Conservation (phyloP, 208 protist species). For the Wallacemonas rigidus region DNA sequence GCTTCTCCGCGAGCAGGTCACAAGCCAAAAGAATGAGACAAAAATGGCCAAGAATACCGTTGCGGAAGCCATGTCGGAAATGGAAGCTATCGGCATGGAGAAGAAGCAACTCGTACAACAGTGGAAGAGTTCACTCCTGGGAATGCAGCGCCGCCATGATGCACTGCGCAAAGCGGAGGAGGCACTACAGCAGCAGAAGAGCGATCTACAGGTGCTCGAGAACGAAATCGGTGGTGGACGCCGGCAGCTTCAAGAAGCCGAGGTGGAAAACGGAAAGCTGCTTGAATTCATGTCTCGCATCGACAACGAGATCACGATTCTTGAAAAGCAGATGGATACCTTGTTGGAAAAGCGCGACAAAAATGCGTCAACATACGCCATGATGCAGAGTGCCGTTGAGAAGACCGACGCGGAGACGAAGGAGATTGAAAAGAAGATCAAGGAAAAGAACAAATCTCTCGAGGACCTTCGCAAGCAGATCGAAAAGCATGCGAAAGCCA, state of each 20-base stretch:
- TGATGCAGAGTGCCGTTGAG: conserved; percentile 84
- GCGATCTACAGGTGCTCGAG: conserved; percentile 88
- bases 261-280: conserved; percentile 91
- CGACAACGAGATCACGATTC: conserved; percentile 87
- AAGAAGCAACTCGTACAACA: conserved; percentile 96
- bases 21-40: conserved; percentile 90
- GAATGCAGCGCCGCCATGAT: conserved; percentile 94
- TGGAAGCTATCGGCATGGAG: conserved; percentile 94
- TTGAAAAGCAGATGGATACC: conserved; percentile 91
- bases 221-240: conserved; percentile 93
- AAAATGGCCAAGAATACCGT: conserved; percentile 86
- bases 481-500: conserved; percentile 78
- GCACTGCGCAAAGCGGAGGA: conserved; percentile 93
- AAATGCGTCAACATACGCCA: conserved; percentile 65
- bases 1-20: conserved; percentile 85
- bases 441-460: conserved; percentile 64
- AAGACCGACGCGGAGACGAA: conserved; percentile 79
- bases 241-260: conserved; percentile 74
- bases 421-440: conserved; percentile 82
- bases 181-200: conserved; percentile 90
- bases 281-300: conserved; percentile 90
- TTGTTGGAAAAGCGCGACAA: conserved; percentile 76
- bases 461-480: conserved; percentile 82
- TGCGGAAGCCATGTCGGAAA: conserved; percentile 91
- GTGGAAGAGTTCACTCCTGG: conserved; percentile 93